Evolutionary conservation across 768 basidiomycete species (phyloP), one percentile per base, ranked within the genome.

Genomic region (Trametes cingulata): DNA sequence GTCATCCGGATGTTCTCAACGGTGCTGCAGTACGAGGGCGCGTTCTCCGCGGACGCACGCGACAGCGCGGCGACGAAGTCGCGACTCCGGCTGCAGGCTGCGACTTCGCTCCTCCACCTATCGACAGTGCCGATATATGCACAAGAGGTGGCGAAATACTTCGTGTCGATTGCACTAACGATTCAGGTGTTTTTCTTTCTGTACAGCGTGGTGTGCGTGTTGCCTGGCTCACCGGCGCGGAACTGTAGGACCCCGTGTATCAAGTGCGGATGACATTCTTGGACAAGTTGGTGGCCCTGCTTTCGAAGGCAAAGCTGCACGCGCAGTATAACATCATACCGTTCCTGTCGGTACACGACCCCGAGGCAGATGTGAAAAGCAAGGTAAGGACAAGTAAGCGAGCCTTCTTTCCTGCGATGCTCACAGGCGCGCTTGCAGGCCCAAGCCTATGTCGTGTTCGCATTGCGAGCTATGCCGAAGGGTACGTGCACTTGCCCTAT

Each of bases 301-400:
- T 95, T n/a, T 80, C 83, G 45, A 70, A 75, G 3, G 81, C 85
- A 36, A 87, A 88, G 72, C 74, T 95, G 2, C 80, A 85, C 15
- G 73, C 87, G 1, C 80, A 84, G 19, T 95, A 88, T 75, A 93
- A 95, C 69, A 77, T 91, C 45, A 83, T 97, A 57, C 88, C 91
- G 6, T 94, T 97, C 76, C 75, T 99, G 45, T 87, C 91, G 0
- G 88, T 95, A 0, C 88, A 93, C 66, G 97, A 99, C 72, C 95
- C 95, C 0, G 96, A 98, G 62, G 72, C 73, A 22, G 95, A 98
- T 59, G 81, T 95, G 27, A 86, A 85, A 64, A 73, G 72, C 25
- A 78, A 84, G 75, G 94, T 91, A 56, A 64, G 82, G 64, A 2
- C 13, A n/a, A n/a, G n/a, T 20, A 10, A 20, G 52, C 33, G 33